Percentiles rank a stretch among this genome's conserved stretches.
Conservation (phyloP, 495 filamentous ascomycete species). For the Podospora anserina region DNA sequence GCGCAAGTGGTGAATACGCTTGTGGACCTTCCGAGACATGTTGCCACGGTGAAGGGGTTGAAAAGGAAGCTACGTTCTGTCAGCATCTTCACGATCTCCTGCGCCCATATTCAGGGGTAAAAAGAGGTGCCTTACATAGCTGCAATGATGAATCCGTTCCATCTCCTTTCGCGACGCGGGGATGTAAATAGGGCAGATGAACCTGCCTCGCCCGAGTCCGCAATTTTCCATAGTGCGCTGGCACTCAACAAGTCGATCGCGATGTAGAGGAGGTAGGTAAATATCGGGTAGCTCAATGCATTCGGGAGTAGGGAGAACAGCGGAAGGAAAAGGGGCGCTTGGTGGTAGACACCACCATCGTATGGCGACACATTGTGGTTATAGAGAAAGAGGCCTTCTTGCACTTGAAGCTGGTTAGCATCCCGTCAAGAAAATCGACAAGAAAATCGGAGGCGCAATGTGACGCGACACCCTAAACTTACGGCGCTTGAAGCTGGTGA, state of each 20-base stretch:
- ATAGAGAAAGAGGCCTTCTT: conserved; percentile 95
- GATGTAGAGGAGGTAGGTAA: conserved; percentile 77
- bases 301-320: conserved; percentile 84
- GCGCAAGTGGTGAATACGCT: conserved; percentile 87
- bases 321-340: conserved; percentile 89
- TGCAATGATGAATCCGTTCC: conserved; percentile 72
- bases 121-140: conserved; percentile 27
- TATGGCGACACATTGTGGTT: conserved; percentile 95
- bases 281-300: conserved; percentile 58
- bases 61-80: conserved; percentile 60
- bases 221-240: conserved; percentile 75
- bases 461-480: conserved; percentile 32
- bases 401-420: conserved; percentile 54
- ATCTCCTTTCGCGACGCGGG: conserved; percentile 69
- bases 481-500: conserved; percentile 98
- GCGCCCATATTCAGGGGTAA: neutral
- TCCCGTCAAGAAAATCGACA: conserved; percentile 3
- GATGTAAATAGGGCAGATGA: conserved; percentile 72
- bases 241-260: conserved; percentile 79
- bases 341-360: conserved; percentile 95
- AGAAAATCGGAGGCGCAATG: neutral
- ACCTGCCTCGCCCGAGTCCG: conserved; percentile 74
- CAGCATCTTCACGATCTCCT: neutral
- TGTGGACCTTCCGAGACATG: conserved; percentile 88
- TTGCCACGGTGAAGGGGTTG: conserved; percentile 91